Evolutionary conservation across 2,329 filamentous ascomycete genomes (phyloP), one percentile per base, ranked within the genome.

Genomic region (Verticillium tricorpus): DNA sequence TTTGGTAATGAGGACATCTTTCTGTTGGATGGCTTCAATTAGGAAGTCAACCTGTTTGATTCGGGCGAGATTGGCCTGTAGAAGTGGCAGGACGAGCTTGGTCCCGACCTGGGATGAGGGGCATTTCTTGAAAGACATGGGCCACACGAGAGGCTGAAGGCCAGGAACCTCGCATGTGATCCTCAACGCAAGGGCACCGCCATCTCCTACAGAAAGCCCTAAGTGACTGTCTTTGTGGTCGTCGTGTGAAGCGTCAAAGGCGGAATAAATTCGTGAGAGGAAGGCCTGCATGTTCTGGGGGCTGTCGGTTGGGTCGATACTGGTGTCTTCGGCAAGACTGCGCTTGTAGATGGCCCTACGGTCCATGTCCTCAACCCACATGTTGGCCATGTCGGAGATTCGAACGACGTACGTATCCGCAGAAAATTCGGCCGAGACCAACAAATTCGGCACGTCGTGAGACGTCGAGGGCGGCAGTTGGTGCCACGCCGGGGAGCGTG

Each of bases 301-400:
- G 63, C 89, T 88, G 66, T 89, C 87, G 70, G 83, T 87, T 1
- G 91, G 87, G 70, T 94, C 90, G 64, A 94, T 92, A 64, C 84
- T 87, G 17, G 88, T 90, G 67, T 86, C 82, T 67, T 88, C 82
- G 28, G 82, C 76, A 61, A 85, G 79, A 34, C 86, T 89, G 63
- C 89, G 84, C 63, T 80, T 76, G 61, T 87, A 81, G 61, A 94
- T 89, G 12, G 78, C 80, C n/a, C 78, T 79, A 25, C 85, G 78
- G 61, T 86, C 82, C 25, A 93, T 75, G 9, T 73, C 79, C 74
- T 93, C 90, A 31, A 78, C 76, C 91, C 91, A 95, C n/a, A 93
- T 77, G 66, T 87, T 84, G 70, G 84, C 87, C 63, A 93, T 80
- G 70, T 94, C 91, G 2, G 89, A 92, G 45, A 94, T 71, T 62